Conservation (phyloP, 306 rosid species). For the Glycine tomentella region DNA sequence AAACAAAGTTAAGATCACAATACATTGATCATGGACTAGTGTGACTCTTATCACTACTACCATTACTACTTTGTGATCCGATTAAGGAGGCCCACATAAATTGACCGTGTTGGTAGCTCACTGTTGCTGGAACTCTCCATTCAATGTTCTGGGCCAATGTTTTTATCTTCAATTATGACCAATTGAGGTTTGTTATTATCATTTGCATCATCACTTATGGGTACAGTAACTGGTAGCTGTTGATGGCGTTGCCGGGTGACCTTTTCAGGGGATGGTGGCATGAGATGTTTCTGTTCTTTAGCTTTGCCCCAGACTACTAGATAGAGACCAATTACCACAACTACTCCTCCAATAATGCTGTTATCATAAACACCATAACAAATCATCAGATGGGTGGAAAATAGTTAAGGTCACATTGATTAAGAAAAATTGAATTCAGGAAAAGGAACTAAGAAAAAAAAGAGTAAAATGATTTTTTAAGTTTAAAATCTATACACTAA, state of each 20-base stretch:
- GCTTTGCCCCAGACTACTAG: conserved; percentile 57
- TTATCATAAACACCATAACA: background rate
- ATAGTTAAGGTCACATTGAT: too few species aligned
- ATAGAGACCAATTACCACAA: conserved; percentile 50
- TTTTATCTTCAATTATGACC: conserved; percentile 19
- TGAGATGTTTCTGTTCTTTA: conserved; percentile 37
- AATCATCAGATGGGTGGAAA: background rate
- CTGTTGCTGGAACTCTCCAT: too few species aligned
- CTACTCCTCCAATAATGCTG: conserved; percentile 50
- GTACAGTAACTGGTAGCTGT: conserved; percentile 44
- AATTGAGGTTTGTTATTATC: conserved; percentile 1
- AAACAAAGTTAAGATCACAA: background rate
- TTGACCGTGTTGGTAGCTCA: too few species aligned
- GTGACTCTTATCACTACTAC: background rate
- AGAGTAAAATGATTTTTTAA: too few species aligned
- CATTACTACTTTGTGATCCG: too few species aligned
- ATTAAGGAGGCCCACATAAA: too few species aligned
- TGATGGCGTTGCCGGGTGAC: conserved; percentile 29
- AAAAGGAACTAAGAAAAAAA: too few species aligned
- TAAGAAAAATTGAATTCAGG: too few species aligned
- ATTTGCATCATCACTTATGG: background rate
- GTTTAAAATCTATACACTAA: too few species aligned
- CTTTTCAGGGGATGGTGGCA: conserved; percentile 36
- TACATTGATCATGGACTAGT: background rate
- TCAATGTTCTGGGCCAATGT: background rate